These are phyloP conservation scores for Kazachstania martiniae DNA, from an alignment of 805 yeast genomes.

Conservation along the genomic window DNA sequence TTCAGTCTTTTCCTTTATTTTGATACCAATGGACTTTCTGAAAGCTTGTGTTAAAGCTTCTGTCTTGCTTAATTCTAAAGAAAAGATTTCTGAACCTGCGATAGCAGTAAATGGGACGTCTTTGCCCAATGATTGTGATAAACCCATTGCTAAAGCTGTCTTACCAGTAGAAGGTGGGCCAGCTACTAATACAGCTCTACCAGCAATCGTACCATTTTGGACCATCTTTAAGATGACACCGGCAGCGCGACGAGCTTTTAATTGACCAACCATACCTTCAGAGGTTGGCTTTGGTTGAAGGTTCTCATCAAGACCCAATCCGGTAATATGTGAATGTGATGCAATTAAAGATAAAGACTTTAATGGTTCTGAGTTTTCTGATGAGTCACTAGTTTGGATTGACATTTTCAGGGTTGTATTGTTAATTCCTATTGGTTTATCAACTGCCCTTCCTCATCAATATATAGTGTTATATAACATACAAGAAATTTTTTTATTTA, in stretches of 20 bases:
- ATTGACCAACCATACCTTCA: slow-evolving; percentile 97
- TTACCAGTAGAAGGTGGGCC: slow-evolving; percentile 99
- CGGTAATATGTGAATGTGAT: slow-evolving; percentile 96
- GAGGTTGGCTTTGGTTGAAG: slow-evolving; percentile 69
- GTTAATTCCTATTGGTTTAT: no score
- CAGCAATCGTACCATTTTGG: slow-evolving; percentile 89
- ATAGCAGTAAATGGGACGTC: slow-evolving; percentile 89
- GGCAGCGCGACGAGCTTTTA: slow-evolving; percentile 90
- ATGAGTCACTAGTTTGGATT: slow-evolving; percentile 31
- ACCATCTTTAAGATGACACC: slow-evolving; percentile 90
- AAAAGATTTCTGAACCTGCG: slow-evolving; percentile 88
- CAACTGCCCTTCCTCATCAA: no score
- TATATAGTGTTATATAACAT: no score
- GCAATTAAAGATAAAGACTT: slow-evolving; percentile 74
- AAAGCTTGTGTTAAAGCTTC: slow-evolving; percentile 95
- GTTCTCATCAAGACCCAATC: slow-evolving; percentile 90
- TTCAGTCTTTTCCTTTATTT: slow-evolving; percentile 94
- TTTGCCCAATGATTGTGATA: slow-evolving; percentile 55
- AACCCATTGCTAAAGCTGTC: slow-evolving; percentile 95
- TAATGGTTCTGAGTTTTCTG: slow-evolving; percentile 34
- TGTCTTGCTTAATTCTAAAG: slow-evolving; percentile 86
- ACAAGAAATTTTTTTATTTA: no score
- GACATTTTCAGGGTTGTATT: slow-evolving; percentile 22
- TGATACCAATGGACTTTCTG: slow-evolving; percentile 89
- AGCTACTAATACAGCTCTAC: slow-evolving; percentile 88